Conservation (phyloP, 768 basidiomycete species). For the Suillus sp. region DNA sequence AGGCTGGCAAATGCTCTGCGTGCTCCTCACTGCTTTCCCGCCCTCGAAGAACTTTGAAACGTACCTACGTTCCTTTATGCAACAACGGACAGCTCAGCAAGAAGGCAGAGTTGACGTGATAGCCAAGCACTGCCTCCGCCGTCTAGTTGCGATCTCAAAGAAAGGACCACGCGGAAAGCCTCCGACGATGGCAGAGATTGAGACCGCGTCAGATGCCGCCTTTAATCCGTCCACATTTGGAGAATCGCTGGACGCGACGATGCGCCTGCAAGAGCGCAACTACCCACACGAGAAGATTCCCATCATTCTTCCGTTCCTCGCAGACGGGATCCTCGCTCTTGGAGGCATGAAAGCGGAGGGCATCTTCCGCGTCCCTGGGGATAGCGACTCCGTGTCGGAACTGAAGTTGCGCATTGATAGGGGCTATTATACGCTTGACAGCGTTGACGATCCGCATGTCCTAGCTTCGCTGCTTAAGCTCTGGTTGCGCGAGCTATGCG, state of each 20-base stretch:
- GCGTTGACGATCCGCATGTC: conserved; percentile 88
- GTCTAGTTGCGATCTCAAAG: conserved; percentile 70
- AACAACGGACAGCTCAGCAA: conserved; percentile 61
- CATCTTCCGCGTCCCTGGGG: conserved; percentile 92
- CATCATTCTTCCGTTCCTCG: conserved; percentile 91
- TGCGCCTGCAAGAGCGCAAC: conserved; percentile 81
- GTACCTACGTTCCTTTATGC: conserved; percentile 80
- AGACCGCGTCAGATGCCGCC: conserved; percentile 92
- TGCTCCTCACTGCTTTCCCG: conserved; percentile 87
- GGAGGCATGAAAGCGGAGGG: conserved; percentile 87
- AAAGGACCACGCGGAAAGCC: conserved; percentile 88
- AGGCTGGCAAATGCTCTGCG: conserved; percentile 93
- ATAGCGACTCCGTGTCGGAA: conserved; percentile 84
- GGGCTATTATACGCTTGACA: conserved; percentile 88
- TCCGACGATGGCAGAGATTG: conserved; percentile 82
- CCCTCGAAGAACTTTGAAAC: conserved; percentile 92
- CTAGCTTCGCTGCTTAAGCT: conserved; percentile 89
- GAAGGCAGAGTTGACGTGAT: conserved; percentile 86
- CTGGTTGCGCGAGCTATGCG: conserved; percentile 89
- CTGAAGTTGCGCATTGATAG: conserved; percentile 89
- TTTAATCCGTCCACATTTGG: conserved; percentile 96
- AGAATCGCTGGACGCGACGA: conserved; percentile 83
- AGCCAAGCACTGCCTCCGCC: conserved; percentile 88
- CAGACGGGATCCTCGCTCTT: conserved; percentile 86
- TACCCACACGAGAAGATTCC: conserved; percentile 86